A percentile compares a stretch with the other conserved stretches of the same genome.
These are phyloP conservation scores for Sugiyamaella marilandica DNA, from an alignment of 805 yeast genomes.

Conservation along the genomic window DNA sequence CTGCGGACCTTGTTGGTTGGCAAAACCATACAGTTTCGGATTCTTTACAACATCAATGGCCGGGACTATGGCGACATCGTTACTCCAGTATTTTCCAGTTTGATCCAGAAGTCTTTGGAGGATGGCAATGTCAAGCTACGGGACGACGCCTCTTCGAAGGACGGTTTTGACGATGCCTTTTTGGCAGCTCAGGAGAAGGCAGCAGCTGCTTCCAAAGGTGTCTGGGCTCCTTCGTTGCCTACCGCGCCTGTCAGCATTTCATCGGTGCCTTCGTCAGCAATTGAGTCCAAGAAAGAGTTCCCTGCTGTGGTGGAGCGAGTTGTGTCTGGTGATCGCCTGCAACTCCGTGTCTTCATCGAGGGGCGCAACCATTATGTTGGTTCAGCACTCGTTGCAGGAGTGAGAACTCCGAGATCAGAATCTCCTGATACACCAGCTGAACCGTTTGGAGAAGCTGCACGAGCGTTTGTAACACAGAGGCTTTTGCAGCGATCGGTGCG, in stretches of 20 bases:
- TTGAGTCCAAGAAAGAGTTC: slow-evolving; percentile 37
- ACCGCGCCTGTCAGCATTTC: slow-evolving; percentile 16
- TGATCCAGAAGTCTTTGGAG: slow-evolving; percentile 50
- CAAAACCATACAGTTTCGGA: slow-evolving; percentile 54
- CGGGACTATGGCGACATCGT: slow-evolving; percentile 70
- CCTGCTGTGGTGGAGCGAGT: slow-evolving; percentile 69
- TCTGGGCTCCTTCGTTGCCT: slow-evolving; percentile 43
- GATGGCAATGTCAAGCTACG: slow-evolving; percentile 62
- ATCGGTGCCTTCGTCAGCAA: slow-evolving; percentile 21
- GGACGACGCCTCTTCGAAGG: slow-evolving; percentile 41
- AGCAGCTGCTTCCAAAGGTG: slow-evolving; percentile 44
- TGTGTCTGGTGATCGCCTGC: slow-evolving; percentile 71
- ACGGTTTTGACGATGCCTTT: slow-evolving; percentile 37
- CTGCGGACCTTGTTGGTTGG: slow-evolving; percentile 61
- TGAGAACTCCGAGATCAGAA: slow-evolving; percentile 66
- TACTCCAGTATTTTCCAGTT: slow-evolving; percentile 57
- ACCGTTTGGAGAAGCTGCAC: slow-evolving; percentile 64
- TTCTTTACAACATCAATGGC: slow-evolving; percentile 44
- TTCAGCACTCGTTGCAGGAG: slow-evolving; percentile 67
- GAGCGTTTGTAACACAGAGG: slow-evolving; percentile 56
- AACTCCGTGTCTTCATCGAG: slow-evolving; percentile 50
- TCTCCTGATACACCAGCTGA: slow-evolving; percentile 38
- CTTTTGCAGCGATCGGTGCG: slow-evolving; percentile 58
- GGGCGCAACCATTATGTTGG: slow-evolving; percentile 46
- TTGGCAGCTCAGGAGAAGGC: slow-evolving; percentile 44